phyloP scores from a whole-genome alignment of 2,329 filamentous ascomycete genomes.

The Cladobotryum mycophilum region DNA sequence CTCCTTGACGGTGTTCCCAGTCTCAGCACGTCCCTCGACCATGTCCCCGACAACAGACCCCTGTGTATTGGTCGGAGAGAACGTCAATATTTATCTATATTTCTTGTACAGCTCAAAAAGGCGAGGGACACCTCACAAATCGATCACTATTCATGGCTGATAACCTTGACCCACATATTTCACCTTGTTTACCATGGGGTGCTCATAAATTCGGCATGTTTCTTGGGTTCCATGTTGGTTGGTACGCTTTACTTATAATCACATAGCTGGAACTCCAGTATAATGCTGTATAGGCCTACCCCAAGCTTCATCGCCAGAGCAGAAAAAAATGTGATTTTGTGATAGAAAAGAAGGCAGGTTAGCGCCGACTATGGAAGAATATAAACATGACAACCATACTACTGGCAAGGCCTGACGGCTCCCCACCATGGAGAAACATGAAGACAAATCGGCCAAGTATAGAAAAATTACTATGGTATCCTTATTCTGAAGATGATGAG shows the following conservation, averaged over 20 bases:
- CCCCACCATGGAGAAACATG: not conserved
- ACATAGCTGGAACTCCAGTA: not conserved
- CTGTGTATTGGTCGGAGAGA: not conserved
- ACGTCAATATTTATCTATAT: not conserved
- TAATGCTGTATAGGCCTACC: not conserved
- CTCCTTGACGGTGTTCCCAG: no score
- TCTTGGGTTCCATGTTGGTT: not conserved
- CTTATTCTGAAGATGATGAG: not conserved
- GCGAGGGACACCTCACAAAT: no score
- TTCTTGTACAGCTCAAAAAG: no score
- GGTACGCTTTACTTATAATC: not conserved
- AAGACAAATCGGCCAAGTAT: not conserved
- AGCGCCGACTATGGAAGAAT: not conserved
- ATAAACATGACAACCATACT: not conserved
- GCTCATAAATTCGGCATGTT: not conserved
- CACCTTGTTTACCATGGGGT: not conserved
- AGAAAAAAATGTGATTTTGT: not conserved
- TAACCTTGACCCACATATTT: not conserved
- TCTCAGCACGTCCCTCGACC: not conserved
- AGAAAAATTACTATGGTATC: not conserved
- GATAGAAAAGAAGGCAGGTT: not conserved
- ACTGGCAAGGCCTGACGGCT: not conserved
- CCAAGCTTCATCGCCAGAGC: not conserved
- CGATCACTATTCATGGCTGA: not conserved
- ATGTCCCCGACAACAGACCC: not conserved